phyloP scores from a whole-genome alignment of 148 eudicot species.

The Oxyria digyna region DNA sequence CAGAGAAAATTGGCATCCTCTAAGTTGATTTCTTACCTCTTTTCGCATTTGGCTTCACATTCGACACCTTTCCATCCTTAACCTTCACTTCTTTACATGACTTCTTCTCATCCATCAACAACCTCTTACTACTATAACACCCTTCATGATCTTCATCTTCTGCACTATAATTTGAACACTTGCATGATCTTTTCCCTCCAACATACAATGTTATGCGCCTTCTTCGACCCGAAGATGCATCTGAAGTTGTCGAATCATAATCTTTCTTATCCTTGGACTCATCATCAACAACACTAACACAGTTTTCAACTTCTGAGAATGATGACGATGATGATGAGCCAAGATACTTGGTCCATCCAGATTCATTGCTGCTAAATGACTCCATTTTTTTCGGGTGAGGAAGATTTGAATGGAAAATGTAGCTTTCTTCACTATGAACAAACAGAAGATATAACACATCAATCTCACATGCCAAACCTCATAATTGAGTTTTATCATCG shows the following conservation, averaged over 20 bases:
- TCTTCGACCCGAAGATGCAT: slow-evolving; percentile 64
- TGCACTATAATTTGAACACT: background rate
- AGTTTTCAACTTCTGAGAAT: slow-evolving; percentile 6
- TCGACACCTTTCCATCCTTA: slow-evolving; percentile 7
- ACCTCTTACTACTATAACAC: background rate
- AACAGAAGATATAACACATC: background rate
- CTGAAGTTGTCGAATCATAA: slow-evolving; percentile 53
- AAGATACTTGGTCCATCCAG: slow-evolving; percentile 79
- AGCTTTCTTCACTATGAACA: background rate
- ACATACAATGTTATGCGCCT: slow-evolving; percentile 8
- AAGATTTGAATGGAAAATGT: background rate
- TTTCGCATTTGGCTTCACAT: slow-evolving; percentile 11
- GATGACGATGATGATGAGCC: slow-evolving; percentile 23
- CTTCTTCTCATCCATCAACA: slow-evolving; percentile 10
- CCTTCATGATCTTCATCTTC: background rate
- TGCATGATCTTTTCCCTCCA: background rate
- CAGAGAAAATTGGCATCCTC: background rate
- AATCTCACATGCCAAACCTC: background rate
- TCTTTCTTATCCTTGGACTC: slow-evolving; percentile 17
- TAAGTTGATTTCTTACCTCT: slow-evolving; percentile 27
- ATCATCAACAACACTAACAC: slow-evolving; percentile 9
- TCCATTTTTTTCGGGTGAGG: background rate
- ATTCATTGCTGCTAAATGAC: slow-evolving; percentile 52
- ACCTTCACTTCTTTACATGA: slow-evolving; percentile 18
- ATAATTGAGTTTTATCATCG: background rate